phyloP scores from a whole-genome alignment of 2,329 filamentous ascomycete species.

The Cladosporium sp. region DNA sequence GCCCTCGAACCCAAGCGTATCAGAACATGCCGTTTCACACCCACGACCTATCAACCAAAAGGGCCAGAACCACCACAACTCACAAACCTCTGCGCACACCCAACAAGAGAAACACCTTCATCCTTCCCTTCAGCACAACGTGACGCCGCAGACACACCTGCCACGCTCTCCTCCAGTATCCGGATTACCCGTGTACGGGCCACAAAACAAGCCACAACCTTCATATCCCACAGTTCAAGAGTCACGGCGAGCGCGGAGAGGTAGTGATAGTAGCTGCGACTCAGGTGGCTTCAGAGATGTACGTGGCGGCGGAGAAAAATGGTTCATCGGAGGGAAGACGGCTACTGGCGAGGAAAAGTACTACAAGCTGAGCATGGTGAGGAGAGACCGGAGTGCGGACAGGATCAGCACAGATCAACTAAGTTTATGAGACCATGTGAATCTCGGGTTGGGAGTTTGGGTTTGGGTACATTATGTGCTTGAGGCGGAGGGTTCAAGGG shows the following conservation, averaged over 20 bases:
- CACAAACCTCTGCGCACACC: constrained; percentile 37
- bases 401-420: constrained; percentile 73
- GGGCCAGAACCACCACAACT: constrained; percentile 34
- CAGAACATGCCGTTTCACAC: constrained; percentile 40
- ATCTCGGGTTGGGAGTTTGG: not conserved
- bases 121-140: constrained; percentile 42
- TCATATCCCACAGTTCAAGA: constrained; percentile 39
- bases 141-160: constrained; percentile 40
- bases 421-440: constrained; percentile 61
- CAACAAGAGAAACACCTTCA: constrained; percentile 33
- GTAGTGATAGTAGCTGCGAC: constrained; percentile 74
- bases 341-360: constrained; percentile 77
- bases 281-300: constrained; percentile 75
- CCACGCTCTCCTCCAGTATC: constrained; percentile 41
- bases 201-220: constrained; percentile 38
- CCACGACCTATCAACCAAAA: constrained; percentile 54
- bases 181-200: constrained; percentile 37
- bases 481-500: not conserved
- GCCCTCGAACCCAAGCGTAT: constrained; percentile 24
- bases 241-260: constrained; percentile 51
- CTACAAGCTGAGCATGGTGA: constrained; percentile 77
- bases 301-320: constrained; percentile 74
- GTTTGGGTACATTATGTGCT: not conserved
- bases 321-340: constrained; percentile 78
- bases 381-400: constrained; percentile 71